Evolutionary conservation across 2,329 filamentous ascomycete genomes (phyloP).

Genomic region (Penicillium sclerotigenum): DNA sequence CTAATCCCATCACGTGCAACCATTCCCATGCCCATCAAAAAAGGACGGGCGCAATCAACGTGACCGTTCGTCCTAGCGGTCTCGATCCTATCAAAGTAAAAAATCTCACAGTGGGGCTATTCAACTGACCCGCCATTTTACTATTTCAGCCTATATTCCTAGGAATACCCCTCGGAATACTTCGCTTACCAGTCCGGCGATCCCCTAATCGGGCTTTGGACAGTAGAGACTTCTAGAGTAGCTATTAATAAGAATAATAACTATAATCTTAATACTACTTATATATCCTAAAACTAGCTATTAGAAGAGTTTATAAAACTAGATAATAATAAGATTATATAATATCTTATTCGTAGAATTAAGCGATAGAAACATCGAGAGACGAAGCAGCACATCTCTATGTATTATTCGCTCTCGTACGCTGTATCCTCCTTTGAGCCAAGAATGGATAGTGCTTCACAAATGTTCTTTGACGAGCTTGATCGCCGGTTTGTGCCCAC

Average conservation of each 20-base stretch:
- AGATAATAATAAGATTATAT: not conserved
- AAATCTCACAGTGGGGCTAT: not conserved
- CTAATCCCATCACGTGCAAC: not conserved
- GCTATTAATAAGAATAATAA: no score
- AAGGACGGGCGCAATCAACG: not conserved
- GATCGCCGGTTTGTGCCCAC: constrained; percentile 16
- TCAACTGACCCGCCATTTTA: not conserved
- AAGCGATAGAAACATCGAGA: not conserved
- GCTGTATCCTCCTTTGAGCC: constrained; percentile 2
- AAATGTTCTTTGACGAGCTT: constrained; percentile 23
- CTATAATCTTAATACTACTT: no score
- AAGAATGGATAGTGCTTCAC: constrained; percentile 3
- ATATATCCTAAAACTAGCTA: not conserved
- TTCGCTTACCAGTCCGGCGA: not conserved
- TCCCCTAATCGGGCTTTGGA: not conserved
- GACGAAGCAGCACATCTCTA: constrained; percentile 3
- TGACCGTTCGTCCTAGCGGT: not conserved
- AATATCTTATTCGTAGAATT: not conserved
- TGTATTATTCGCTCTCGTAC: constrained; percentile 6
- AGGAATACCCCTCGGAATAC: not conserved
- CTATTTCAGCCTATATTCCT: not conserved
- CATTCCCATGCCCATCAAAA: not conserved
- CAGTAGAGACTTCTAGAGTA: no score
- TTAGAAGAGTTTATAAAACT: not conserved
- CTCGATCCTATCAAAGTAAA: not conserved